Conservation (phyloP, 2,329 filamentous ascomycete species). For the Emmonsia crescens region DNA sequence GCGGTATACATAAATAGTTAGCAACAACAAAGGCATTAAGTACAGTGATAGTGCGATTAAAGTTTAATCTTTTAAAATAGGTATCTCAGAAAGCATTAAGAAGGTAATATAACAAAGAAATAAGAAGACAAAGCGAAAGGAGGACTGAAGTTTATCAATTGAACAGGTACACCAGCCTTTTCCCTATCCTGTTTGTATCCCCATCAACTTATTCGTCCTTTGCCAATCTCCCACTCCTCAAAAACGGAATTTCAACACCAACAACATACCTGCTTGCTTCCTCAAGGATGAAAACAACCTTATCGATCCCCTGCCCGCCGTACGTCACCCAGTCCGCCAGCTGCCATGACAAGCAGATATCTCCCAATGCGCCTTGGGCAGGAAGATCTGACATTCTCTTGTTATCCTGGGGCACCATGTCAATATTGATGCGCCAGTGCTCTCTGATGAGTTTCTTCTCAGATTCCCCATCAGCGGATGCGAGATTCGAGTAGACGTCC, state of each 20-base stretch:
- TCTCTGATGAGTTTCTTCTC: constrained; percentile 11
- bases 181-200: background rate
- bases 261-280: constrained; percentile 14
- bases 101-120: background rate
- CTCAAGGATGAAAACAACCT: constrained; percentile 23
- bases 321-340: constrained; percentile 29
- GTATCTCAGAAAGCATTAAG: background rate
- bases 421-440: constrained; percentile 17
- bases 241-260: constrained; percentile 26
- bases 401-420: constrained; percentile 12
- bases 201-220: background rate
- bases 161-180: no score
- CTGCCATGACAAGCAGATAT: constrained; percentile 24
- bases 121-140: background rate
- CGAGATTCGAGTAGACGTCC: background rate
- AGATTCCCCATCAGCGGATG: background rate
- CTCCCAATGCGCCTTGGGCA: constrained; percentile 9
- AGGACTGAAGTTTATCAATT: background rate
- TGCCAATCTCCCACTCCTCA: constrained; percentile 18
- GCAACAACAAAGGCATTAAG: background rate
- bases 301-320: constrained; percentile 25
- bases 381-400: constrained; percentile 22
- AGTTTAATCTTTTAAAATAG: background rate
- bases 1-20: background rate
- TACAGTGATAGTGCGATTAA: background rate